These are phyloP conservation scores for Oryza longistaminata DNA, from an alignment of 176 grass and related monocot species.

Conservation along the genomic window DNA sequence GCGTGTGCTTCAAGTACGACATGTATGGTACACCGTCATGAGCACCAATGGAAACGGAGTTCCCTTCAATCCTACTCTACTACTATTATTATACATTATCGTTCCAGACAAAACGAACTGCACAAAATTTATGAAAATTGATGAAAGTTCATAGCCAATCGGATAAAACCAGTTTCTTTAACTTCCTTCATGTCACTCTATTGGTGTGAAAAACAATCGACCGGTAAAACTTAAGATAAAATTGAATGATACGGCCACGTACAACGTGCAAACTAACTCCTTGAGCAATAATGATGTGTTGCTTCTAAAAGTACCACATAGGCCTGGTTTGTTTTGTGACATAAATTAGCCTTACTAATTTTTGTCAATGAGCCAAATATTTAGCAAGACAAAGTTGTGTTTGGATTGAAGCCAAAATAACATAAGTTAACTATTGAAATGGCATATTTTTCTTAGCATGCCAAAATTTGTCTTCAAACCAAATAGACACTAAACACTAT, in stretches of 20 bases:
- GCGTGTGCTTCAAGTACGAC: neutral
- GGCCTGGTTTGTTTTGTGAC: too few relatives aligned
- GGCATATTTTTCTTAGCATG: too few relatives aligned
- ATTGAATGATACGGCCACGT: neutral
- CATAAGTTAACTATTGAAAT: too few relatives aligned
- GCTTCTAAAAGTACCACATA: too few relatives aligned
- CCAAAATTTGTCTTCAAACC: too few relatives aligned
- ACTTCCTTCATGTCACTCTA: neutral
- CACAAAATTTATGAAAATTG: neutral
- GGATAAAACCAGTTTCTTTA: neutral
- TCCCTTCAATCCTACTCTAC: neutral
- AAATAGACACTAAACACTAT: too few relatives aligned
- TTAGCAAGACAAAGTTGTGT: too few relatives aligned
- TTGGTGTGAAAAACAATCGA: too few relatives aligned
- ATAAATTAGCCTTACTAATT: too few relatives aligned
- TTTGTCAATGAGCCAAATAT: too few relatives aligned
- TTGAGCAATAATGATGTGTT: too few relatives aligned
- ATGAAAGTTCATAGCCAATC: neutral
- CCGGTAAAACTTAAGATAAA: neutral
- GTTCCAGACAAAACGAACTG: constrained; percentile 6
- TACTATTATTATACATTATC: neutral
- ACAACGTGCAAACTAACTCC: neutral
- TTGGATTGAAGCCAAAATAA: too few relatives aligned
- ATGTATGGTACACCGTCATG: neutral
- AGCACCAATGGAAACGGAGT: neutral